These are phyloP conservation scores for Solanum etuberosum DNA, from an alignment of 257 asterid genomes.

Conservation along the genomic window DNA sequence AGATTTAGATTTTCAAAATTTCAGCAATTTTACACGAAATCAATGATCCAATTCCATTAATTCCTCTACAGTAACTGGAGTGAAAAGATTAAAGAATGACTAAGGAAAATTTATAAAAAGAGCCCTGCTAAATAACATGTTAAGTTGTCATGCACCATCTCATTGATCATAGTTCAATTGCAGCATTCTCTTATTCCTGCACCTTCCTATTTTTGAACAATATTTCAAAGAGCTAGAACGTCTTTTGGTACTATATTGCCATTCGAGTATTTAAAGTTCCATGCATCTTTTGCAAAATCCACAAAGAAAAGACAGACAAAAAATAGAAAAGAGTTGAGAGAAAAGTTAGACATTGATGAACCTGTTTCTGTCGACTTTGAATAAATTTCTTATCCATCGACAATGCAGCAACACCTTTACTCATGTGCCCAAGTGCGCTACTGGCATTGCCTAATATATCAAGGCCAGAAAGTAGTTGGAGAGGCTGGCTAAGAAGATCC, in stretches of 20 bases:
- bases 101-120: background rate
- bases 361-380: slow-evolving; percentile 98
- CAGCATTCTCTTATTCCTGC: background rate
- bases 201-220: background rate
- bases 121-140: background rate
- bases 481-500: slow-evolving; percentile 95
- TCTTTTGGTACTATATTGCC: background rate
- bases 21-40: background rate
- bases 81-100: background rate
- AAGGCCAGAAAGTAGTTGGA: slow-evolving; percentile 96
- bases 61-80: background rate
- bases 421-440: slow-evolving; percentile 99
- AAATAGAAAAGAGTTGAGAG: background rate
- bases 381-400: slow-evolving; percentile 99
- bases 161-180: background rate
- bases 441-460: slow-evolving; percentile 99
- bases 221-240: background rate
- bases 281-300: background rate
- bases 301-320: background rate
- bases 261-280: background rate
- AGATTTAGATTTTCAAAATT: background rate
- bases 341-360: slow-evolving; percentile 1
- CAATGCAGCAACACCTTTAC: slow-evolving; percentile 99
- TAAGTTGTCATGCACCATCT: background rate
- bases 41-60: background rate